These are phyloP conservation scores for Vitis rotundifolia DNA, from an alignment of 164 flowering plant species.

Conservation along the genomic window DNA sequence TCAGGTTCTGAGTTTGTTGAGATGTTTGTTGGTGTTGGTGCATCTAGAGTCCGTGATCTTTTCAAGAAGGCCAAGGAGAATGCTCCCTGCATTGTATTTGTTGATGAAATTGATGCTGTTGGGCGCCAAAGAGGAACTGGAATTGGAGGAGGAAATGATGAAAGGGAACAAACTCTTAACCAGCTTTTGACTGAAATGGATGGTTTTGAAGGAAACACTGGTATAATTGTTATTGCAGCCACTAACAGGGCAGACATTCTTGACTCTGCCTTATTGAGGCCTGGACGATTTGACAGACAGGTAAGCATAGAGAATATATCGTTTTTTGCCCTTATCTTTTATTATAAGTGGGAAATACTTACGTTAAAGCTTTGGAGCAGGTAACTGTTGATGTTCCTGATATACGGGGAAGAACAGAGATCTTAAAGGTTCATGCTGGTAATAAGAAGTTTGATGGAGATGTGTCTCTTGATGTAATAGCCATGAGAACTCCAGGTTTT, in stretches of 20 bases:
- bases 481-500: slow-evolving; percentile 96
- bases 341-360: background rate
- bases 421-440: slow-evolving; percentile 81
- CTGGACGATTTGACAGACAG: slow-evolving; percentile 93
- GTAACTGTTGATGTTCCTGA: slow-evolving; percentile 90
- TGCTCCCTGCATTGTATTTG: slow-evolving; percentile 94
- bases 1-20: slow-evolving; percentile 95
- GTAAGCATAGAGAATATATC: slow-evolving; percentile 27
- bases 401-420: slow-evolving; percentile 84
- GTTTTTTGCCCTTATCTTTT: background rate
- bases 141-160: slow-evolving; percentile 95
- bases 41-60: slow-evolving; percentile 92
- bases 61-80: slow-evolving; percentile 95
- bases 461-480: slow-evolving; percentile 87
- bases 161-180: slow-evolving; percentile 89
- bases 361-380: slow-evolving; percentile 31
- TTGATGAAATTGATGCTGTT: slow-evolving; percentile 98
- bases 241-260: slow-evolving; percentile 91
- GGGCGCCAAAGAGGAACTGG: slow-evolving; percentile 92
- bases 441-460: slow-evolving; percentile 82
- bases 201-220: slow-evolving; percentile 92
- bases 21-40: slow-evolving; percentile 98
- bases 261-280: slow-evolving; percentile 85
- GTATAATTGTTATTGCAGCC: slow-evolving; percentile 88
- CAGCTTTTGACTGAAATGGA: slow-evolving; percentile 97